Percentiles rank a stretch among this genome's conserved stretches.
Evolutionary conservation across 345 rosid species (phyloP).

Genomic region (Populus nigra): DNA sequence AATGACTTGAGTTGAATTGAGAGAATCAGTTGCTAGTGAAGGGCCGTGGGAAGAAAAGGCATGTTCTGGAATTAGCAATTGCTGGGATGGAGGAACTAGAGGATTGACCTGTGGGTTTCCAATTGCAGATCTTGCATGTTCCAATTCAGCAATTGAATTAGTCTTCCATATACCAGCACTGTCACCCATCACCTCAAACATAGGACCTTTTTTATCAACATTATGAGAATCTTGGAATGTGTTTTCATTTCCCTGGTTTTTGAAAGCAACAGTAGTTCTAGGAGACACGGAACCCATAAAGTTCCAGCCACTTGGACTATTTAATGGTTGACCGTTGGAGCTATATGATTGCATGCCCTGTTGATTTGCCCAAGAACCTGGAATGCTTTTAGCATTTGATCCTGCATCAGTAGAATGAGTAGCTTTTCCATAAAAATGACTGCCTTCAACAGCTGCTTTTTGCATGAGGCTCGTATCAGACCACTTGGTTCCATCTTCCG

Average conservation of each 20-base stretch:
- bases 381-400: constrained; percentile 31
- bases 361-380: constrained; percentile 37
- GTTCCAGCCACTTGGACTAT: constrained; percentile 43
- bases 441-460: constrained; percentile 33
- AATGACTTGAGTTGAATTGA: constrained; percentile 3
- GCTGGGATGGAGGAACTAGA: constrained; percentile 17
- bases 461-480: constrained; percentile 35
- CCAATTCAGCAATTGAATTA: constrained; percentile 8
- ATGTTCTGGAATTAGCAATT: constrained; percentile 3
- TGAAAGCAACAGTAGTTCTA: constrained; percentile 14
- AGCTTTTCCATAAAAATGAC: constrained; percentile 39
- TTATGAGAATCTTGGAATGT: constrained; percentile 31
- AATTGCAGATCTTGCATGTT: not conserved
- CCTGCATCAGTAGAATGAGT: constrained; percentile 38
- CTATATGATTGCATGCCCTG: constrained; percentile 20
- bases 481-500: constrained; percentile 32
- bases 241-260: constrained; percentile 35
- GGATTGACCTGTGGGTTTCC: constrained; percentile 11
- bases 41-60: not conserved
- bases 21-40: not conserved
- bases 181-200: constrained; percentile 29
- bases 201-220: constrained; percentile 20
- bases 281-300: constrained; percentile 32
- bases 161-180: constrained; percentile 13
- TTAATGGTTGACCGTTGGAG: constrained; percentile 37